Evolutionary conservation across 2,329 filamentous ascomycete species (phyloP).

Genomic region (Macroventuria anomochaeta): DNA sequence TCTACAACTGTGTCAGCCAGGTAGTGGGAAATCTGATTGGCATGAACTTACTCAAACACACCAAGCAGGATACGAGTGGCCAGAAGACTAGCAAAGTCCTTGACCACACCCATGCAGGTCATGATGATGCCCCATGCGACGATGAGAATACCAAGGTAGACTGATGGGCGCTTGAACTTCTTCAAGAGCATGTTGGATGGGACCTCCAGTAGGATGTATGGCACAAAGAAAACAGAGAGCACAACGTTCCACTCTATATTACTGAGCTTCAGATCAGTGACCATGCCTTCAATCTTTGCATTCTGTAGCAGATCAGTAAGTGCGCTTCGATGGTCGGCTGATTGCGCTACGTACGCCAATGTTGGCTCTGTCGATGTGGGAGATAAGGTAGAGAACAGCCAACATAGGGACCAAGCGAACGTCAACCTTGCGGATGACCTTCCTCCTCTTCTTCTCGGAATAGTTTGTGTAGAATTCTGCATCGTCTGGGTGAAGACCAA

Average conservation of each 20-base stretch:
- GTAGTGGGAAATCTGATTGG: background rate
- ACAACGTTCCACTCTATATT: constrained; percentile 66
- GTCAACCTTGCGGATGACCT: constrained; percentile 37
- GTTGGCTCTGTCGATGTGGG: constrained; percentile 66
- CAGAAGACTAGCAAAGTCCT: constrained; percentile 29
- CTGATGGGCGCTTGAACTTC: constrained; percentile 35
- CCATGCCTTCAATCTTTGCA: constrained; percentile 68
- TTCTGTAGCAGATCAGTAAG: constrained; percentile 39
- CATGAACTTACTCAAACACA: constrained; percentile 31
- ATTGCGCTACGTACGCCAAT: constrained; percentile 54
- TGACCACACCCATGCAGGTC: constrained; percentile 35
- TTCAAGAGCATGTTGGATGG: constrained; percentile 54
- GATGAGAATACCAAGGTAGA: constrained; percentile 42
- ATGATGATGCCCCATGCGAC: constrained; percentile 35
- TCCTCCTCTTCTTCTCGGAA: constrained; percentile 57
- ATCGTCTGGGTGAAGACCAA: constrained; percentile 31
- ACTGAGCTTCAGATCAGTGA: constrained; percentile 61
- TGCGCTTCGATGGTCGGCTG: background rate
- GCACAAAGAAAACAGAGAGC: constrained; percentile 65
- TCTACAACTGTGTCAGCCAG: background rate
- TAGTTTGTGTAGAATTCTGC: constrained; percentile 33
- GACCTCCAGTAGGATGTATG: constrained; percentile 46
- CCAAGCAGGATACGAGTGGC: constrained; percentile 31
- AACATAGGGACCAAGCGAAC: constrained; percentile 47
- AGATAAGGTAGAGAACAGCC: constrained; percentile 52